Base-by-base conservation (phyloP, 306 rosid species). In the Erythrophleum fordii region DNA sequence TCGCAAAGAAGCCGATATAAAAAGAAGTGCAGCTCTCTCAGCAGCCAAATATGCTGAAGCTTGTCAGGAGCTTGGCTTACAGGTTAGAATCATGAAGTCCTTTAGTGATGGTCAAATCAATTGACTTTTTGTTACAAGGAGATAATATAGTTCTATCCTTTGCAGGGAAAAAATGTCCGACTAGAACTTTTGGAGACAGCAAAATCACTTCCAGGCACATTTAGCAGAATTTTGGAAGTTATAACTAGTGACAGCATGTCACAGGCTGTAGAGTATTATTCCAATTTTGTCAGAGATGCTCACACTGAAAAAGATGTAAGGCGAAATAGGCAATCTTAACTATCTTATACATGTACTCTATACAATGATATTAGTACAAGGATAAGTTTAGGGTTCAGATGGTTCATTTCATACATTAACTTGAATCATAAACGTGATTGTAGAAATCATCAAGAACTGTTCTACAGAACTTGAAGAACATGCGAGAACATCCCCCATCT, bases 1-100 rank as follows among this genome's bases (percentile, higher is more conserved):
- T 73, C 99, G 97, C 68, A 95, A 93, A 85, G 99, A 95, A 85
- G 85, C 92, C 82, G 99, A 95, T 86, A 86, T 89, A 75, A 93
- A 90, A 90, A 89, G 98, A 89, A 91, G 83, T 71, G 92, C 97
- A 11, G 88, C 96, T 49, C 87, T 91, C 39, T 95, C 96, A 11
- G 98, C 94, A 29, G 81, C 85, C 55, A 95, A 86, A 83, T 95
- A 93, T 75, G 86, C 71, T 31, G 99, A 95, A 90, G 98, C 99
- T 83, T 95, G 99, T 77, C 98, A 91, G 85, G 97, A 95, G 88
- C 98, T 69, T 35, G 66, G 66, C 66, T 59, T 59, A 26, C 66
- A 59, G 66, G 66, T 59, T 18, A 26, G 3, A 28, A 26, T 28
- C 66, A 59, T 59, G 37, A 26, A 59, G 66, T 59, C n/a, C 66